Percentiles rank a stretch among this genome's conserved stretches.
Evolutionary conservation across 306 rosid species (phyloP).

Genomic region (Myrica gale): DNA sequence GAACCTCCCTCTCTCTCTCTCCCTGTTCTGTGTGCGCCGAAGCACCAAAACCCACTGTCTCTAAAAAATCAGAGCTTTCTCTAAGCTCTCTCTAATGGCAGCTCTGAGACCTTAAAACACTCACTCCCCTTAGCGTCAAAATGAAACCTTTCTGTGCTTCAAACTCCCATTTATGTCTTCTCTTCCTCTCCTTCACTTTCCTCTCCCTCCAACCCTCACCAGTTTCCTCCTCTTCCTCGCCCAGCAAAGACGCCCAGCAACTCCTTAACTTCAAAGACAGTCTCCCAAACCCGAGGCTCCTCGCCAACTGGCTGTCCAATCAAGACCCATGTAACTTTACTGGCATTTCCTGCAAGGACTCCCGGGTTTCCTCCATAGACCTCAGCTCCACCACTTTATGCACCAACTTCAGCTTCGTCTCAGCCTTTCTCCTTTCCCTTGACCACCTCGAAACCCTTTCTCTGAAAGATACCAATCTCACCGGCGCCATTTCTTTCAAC

Average conservation of each 20-base stretch:
- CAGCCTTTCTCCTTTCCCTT: slow-evolving; percentile 45
- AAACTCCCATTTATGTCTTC: background rate
- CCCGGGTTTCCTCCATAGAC: slow-evolving; percentile 59
- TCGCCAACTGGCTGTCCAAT: slow-evolving; percentile 58
- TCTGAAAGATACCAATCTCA: slow-evolving; percentile 47
- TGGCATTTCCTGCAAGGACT: slow-evolving; percentile 58
- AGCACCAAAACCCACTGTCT: slow-evolving; percentile 6
- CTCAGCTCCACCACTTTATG: slow-evolving; percentile 40
- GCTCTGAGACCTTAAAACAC: slow-evolving; percentile 32
- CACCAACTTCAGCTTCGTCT: slow-evolving; percentile 53
- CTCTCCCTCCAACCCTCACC: slow-evolving; percentile 18
- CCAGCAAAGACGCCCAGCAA: slow-evolving; percentile 31
- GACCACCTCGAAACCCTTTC: slow-evolving; percentile 53
- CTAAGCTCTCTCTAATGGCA: slow-evolving; percentile 62
- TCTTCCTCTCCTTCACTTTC: slow-evolving; percentile 18
- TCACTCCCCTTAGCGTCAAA: background rate
- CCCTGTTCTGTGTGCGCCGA: slow-evolving; percentile 3
- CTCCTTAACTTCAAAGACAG: slow-evolving; percentile 68
- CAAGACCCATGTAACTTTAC: slow-evolving; percentile 55
- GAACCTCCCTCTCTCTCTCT: slow-evolving; percentile 4
- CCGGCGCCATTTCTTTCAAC: slow-evolving; percentile 48
- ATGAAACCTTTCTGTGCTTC: slow-evolving; percentile 31
- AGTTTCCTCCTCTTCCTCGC: slow-evolving; percentile 12
- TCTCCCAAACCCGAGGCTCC: slow-evolving; percentile 47
- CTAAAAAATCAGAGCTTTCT: slow-evolving; percentile 26